Evolutionary conservation across 1,284 basidiomycete species (phyloP), one percentile per base, ranked within the genome.

Genomic region (Ustilago trichophora): DNA sequence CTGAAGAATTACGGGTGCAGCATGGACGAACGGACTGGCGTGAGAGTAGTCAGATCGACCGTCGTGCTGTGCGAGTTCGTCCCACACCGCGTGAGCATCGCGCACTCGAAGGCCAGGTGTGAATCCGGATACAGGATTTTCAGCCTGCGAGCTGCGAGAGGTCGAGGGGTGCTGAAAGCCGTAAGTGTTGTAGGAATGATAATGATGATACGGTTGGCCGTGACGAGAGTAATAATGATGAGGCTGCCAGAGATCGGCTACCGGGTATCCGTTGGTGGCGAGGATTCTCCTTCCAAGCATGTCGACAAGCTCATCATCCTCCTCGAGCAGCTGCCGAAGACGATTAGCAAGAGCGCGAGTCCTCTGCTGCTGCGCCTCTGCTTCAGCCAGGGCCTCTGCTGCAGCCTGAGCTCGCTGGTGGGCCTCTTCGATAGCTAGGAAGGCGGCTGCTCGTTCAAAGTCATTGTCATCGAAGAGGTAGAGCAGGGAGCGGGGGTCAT

Each of bases 391-490:
- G 15, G 55, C 66, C 11, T 58, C 52, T 4, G 55, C 55, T 25
- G 22, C 33, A 9, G 41, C 66, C 16, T 45, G 43, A n/a, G 52
- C 52, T 13, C 47, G 57, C 19, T 44, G 56, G 24, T 52, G 52
- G 10, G 48, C 47, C 18, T 65, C 42, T 16, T 47, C 50, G 18
- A 49, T 40, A 37, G 67, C 60, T 7, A 49, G 13, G 6, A 55
- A 46, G 3, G 52, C 46, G 5, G 60, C 67, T 12, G 53, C 49
- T 31, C 44, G 51, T 22, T 66, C 54, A 34, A 59, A 55, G 24
- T 67, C 55, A 18, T 66, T 71, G 37, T 71, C 64, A 6, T 73
- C 62, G 19, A 72, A 44, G 12, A 73, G 41, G 19, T 76, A 76
- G 10, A 76, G 49, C 37, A 73, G 37, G 4, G 73, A 72, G 15